Base-by-base conservation (phyloP, 768 basidiomycete genomes). In the Leucocoprinus birnbaumii region DNA sequence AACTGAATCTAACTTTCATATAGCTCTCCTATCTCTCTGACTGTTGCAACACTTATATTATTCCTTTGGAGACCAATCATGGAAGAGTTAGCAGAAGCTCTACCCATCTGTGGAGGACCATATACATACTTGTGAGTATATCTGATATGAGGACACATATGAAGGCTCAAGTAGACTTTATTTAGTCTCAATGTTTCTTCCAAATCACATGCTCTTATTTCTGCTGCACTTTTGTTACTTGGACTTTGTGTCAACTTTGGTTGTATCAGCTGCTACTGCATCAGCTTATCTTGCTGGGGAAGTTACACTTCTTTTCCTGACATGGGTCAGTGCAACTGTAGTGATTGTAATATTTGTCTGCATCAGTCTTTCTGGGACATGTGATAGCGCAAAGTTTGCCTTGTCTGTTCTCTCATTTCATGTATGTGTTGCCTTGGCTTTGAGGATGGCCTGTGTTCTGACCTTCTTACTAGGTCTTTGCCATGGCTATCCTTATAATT, bases 1-100 rank as follows among this genome's bases (percentile, higher is more conserved):
- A 19, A 8, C 26, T 21, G 55, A 18, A 10, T 38, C 27, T 37
- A 9, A 10, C n/a, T 19, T 5, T 42, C 44, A 25, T 1, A 4
- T 59, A 87, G 85, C 62, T 88, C 87, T 1, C 87, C 88, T 0
- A 78, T 91, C 40, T 83, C 87, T 7, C 70, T 91, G 54, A 76
- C 86, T 35, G 61, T 85, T 22, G 85, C 89, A 0, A 80, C 83
- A 0, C 65, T 83, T 26, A 74, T 85, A 1, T 63, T 88, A 2
- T 86, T 85, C 61, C 63, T 90, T 21, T 91, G 86, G 85, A 80
- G 86, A 11, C 88, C 88, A 2, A 77, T 91, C 44, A 83, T 91
- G 80, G 77, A 81, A 59, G 89, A 90, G 63, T 67, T 91, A 8
- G 86, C 78, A 0, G 83, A 84, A 3, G 86, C 87, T 2, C 66